Evolutionary conservation across 805 yeast species (phyloP), one percentile per base, ranked within the genome.

Genomic region (Candida insectalens): DNA sequence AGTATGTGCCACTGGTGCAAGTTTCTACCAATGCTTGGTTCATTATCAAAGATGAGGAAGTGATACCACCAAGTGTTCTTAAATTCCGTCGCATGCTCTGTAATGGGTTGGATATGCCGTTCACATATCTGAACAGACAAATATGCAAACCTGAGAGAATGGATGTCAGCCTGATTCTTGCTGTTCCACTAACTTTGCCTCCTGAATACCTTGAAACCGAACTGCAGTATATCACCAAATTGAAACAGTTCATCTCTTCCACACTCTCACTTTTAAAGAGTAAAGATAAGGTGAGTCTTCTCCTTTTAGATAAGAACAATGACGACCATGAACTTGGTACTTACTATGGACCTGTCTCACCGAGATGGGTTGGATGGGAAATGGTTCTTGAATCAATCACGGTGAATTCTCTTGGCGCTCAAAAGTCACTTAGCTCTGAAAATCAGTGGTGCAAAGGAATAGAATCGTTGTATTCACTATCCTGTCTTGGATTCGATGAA

Each of bases 11-110:
- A 4, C 41, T 71, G 18, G 57, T 59, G 21, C 74, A 71, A 44
- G 50, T 73, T 39, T 67, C 80, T 1, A 59, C 67, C 1, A 74
- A 66, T 40, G 65, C 67, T 1, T 69, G 80, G 75, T 48, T 47
- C 7, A 41, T 67, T 7, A 45, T 71, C 6, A 50, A 59, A 6
- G 49, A 52, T 29, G 32, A 45, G 10, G 35, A 46, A 10, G 38
- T 56, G 12, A 43, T 68, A 2, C 75, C 74, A 1, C 39, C 43
- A 3, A 68, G 64, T 30, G 59, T 67, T 3, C 42, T 53, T 15
- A 53, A 52, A 33, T 62, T 60, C 37, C 56, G 62, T 32, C 59
- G 59, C 15, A 34, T 62, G 14, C 47, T 60, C 3, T 50, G 60
- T 6, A 55, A 51, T 19, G 65, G 65, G 4, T 36, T 60, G n/a